Evolutionary conservation across 257 asterid species (phyloP).

Genomic region (Prunella vulgaris): DNA sequence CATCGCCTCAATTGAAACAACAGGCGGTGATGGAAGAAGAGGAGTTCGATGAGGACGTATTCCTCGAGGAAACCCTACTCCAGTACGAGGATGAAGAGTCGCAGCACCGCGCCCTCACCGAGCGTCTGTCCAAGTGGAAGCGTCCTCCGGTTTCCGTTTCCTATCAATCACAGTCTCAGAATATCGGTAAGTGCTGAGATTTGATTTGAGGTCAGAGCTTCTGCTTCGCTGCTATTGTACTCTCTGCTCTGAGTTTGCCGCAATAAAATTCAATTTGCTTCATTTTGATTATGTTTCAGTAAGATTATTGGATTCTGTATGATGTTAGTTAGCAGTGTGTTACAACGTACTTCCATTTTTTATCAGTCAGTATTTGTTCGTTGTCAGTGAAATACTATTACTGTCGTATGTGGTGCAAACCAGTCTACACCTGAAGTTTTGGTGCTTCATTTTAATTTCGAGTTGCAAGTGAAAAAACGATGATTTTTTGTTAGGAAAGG

Average conservation of each 20-base stretch:
- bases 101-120: constrained; percentile 51
- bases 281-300: background rate
- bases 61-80: constrained; percentile 79
- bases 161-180: constrained; percentile 45
- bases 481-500: background rate
- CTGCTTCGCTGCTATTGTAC: constrained; percentile 8
- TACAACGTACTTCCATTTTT: background rate
- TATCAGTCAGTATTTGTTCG: constrained; percentile 1
- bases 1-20: constrained; percentile 56
- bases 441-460: background rate
- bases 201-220: constrained; percentile 6
- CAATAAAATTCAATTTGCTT: background rate
- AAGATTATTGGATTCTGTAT: background rate
- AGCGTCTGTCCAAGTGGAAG: constrained; percentile 71
- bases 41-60: constrained; percentile 81
- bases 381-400: background rate
- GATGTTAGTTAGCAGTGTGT: constrained; percentile 1
- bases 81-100: constrained; percentile 71
- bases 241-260: constrained; percentile 1
- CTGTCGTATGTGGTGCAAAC: constrained; percentile 1
- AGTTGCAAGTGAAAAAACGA: background rate
- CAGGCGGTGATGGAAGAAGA: constrained; percentile 71
- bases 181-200: constrained; percentile 45
- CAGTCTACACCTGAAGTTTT: background rate
- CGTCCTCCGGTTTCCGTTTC: constrained; percentile 61